phyloP scores from a whole-genome alignment of 2,329 filamentous ascomycete species.

The Mycosphaerella sp. region DNA sequence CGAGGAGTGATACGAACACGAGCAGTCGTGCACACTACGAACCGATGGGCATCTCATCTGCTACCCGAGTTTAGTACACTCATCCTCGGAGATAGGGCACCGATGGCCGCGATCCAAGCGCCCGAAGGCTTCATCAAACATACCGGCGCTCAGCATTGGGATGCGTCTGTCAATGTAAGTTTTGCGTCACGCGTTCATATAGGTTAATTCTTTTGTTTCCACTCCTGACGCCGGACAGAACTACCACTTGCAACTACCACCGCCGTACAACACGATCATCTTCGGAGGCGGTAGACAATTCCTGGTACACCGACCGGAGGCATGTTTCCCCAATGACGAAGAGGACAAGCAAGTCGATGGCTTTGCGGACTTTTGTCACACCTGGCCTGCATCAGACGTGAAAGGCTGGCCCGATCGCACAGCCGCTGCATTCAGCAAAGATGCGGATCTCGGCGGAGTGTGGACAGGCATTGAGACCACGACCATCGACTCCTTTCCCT shows the following conservation, averaged over 20 bases:
- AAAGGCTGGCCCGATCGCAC: constrained; percentile 21
- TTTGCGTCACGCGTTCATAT: no score
- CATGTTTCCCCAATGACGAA: constrained; percentile 23
- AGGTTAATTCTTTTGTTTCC: no score
- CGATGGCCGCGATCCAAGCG: constrained; percentile 30
- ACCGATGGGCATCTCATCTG: constrained; percentile 24
- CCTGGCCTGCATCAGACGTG: constrained; percentile 29
- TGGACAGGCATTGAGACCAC: constrained; percentile 27
- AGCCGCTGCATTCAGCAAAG: constrained; percentile 19
- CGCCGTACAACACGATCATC: constrained; percentile 31
- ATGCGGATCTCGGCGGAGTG: constrained; percentile 25
- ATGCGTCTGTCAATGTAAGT: constrained; percentile 22
- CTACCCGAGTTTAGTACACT: constrained; percentile 22
- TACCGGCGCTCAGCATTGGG: constrained; percentile 33
- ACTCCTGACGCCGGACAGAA: constrained; percentile 12
- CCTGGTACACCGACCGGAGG: constrained; percentile 25
- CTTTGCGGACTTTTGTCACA: constrained; percentile 27
- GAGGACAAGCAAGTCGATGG: constrained; percentile 28
- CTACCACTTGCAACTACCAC: constrained; percentile 32
- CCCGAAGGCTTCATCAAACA: constrained; percentile 29
- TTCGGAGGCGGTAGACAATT: constrained; percentile 28
- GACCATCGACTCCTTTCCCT: constrained; percentile 24
- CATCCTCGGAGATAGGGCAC: constrained; percentile 17
- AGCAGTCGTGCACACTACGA: constrained; percentile 22
- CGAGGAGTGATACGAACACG: constrained; percentile 17